A percentile compares a stretch with the other conserved stretches of the same genome.
These are phyloP conservation scores for Nosema muscidifuracis DNA, from an alignment of 371 early-diverging fungal genomes.

Conservation along the genomic window DNA sequence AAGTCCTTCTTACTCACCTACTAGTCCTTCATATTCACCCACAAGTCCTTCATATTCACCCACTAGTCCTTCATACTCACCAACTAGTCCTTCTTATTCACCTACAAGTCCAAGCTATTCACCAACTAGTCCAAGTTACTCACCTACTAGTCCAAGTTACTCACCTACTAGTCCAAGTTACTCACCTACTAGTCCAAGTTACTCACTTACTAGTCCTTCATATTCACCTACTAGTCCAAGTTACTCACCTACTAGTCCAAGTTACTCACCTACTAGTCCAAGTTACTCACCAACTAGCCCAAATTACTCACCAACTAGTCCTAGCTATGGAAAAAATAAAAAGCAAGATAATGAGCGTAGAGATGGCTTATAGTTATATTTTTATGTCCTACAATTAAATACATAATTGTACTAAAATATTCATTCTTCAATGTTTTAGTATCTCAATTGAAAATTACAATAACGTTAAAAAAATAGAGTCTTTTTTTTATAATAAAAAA, in stretches of 20 bases:
- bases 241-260: slow-evolving; percentile 70
- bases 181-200: slow-evolving; percentile 65
- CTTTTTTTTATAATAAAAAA: no score
- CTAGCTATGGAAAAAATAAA: no score
- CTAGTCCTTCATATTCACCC: slow-evolving; percentile 21
- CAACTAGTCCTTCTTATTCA: slow-evolving; percentile 30
- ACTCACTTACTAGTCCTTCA: slow-evolving; percentile 63
- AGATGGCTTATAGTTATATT: no score
- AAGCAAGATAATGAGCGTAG: background rate
- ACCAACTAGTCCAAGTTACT: slow-evolving; percentile 66
- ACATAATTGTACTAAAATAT: no score
- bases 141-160: slow-evolving; percentile 68
- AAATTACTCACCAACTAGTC: slow-evolving; percentile 62
- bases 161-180: slow-evolving; percentile 38
- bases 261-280: slow-evolving; percentile 61
- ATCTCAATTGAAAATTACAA: no score
- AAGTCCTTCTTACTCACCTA: background rate
- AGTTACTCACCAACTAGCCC: slow-evolving; percentile 70
- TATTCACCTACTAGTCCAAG: slow-evolving; percentile 65
- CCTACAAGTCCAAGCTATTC: slow-evolving; percentile 13
- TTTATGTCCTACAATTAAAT: no score
- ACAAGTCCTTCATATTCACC: slow-evolving; percentile 68
- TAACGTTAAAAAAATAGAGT: no score
- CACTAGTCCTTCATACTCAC: slow-evolving; percentile 67
- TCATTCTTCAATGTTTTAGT: no score